These are phyloP conservation scores for Phlebiopsis flavidoalba DNA, from an alignment of 768 basidiomycete genomes.

Conservation along the genomic window DNA sequence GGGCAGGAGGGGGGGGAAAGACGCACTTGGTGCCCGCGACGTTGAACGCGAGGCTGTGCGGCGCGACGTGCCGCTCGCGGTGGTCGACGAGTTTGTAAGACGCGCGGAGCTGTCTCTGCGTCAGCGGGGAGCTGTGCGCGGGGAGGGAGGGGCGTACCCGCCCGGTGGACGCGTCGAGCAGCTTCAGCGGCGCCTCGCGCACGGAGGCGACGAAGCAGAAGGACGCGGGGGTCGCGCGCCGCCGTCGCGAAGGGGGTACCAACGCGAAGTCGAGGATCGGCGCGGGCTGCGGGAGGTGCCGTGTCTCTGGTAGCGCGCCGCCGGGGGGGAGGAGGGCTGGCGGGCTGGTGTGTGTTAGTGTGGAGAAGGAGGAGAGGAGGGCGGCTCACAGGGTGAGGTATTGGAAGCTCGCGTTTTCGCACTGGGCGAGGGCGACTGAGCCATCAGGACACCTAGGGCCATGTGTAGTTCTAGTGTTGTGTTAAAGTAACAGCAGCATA, in stretches of 20 bases:
- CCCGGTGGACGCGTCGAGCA: constrained; percentile 76
- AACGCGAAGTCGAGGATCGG: constrained; percentile 78
- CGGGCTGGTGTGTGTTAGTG: not conserved
- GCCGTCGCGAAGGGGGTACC: constrained; percentile 72
- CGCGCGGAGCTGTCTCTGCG: constrained; percentile 63
- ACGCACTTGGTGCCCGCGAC: constrained; percentile 57
- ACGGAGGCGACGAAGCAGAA: constrained; percentile 85
- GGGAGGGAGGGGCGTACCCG: constrained; percentile 42
- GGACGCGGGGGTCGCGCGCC: constrained; percentile 41
- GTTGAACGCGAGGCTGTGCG: constrained; percentile 81
- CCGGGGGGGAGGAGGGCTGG: not conserved
- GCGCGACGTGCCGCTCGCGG: constrained; percentile 85
- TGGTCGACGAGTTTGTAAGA: constrained; percentile 93
- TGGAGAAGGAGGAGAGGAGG: not conserved
- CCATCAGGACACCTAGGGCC: constrained; percentile 69
- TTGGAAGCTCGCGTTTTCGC: constrained; percentile 66
- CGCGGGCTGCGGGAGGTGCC: constrained; percentile 45
- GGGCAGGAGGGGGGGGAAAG: not conserved
- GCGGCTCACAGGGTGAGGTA: constrained; percentile 43
- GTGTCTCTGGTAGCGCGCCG: too few relatives aligned
- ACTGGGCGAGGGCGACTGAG: constrained; percentile 57
- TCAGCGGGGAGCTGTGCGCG: too few relatives aligned
- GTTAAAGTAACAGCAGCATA: constrained; percentile 16
- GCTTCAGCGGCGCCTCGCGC: constrained; percentile 78
- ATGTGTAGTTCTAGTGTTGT: not conserved